These are phyloP conservation scores for Ophiostoma populinum DNA, from an alignment of 2,329 filamentous ascomycete species.

Conservation along the genomic window DNA sequence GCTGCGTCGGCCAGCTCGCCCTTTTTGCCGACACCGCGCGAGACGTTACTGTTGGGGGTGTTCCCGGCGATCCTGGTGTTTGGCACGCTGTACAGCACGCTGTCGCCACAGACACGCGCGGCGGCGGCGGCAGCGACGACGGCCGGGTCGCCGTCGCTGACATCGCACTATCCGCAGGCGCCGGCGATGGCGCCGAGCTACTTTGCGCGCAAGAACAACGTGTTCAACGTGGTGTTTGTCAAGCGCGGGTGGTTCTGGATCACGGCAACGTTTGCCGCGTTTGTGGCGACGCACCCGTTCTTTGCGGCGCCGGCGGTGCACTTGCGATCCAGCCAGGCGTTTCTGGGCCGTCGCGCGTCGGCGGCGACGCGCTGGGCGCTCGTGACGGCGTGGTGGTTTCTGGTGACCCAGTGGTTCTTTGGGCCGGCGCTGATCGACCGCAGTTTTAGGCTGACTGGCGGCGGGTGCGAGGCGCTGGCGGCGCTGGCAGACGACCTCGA, in stretches of 20 bases:
- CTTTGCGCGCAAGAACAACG: slow-evolving; percentile 84
- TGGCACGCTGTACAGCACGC: slow-evolving; percentile 61
- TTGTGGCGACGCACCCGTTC: slow-evolving; percentile 51
- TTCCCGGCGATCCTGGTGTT: slow-evolving; percentile 69
- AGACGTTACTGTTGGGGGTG: slow-evolving; percentile 43
- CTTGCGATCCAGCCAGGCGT: slow-evolving; percentile 5
- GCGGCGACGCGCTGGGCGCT: slow-evolving; percentile 51
- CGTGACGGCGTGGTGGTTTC: slow-evolving; percentile 64
- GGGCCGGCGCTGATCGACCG: slow-evolving; percentile 81
- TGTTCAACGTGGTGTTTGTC: slow-evolving; percentile 87
- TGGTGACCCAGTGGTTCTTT: slow-evolving; percentile 94
- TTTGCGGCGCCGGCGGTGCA: slow-evolving; percentile 16
- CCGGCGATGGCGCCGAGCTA: slow-evolving; percentile 51
- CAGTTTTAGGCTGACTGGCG: slow-evolving; percentile 75
- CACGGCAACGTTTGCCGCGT: slow-evolving; percentile 52
- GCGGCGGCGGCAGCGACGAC: slow-evolving; percentile 40
- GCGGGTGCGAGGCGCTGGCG: slow-evolving; percentile 50
- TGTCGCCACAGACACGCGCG: slow-evolving; percentile 55
- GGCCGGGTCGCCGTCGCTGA: slow-evolving; percentile 9
- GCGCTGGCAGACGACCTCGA: slow-evolving; percentile 28
- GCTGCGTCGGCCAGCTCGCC: slow-evolving; percentile 3
- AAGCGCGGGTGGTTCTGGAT: slow-evolving; percentile 94
- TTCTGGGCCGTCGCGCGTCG: slow-evolving; percentile 18
- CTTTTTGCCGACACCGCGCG: slow-evolving; percentile 52
- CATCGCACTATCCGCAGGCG: slow-evolving; percentile 19